Evolutionary conservation across 306 rosid species (phyloP).

Genomic region (Vicia faba): DNA sequence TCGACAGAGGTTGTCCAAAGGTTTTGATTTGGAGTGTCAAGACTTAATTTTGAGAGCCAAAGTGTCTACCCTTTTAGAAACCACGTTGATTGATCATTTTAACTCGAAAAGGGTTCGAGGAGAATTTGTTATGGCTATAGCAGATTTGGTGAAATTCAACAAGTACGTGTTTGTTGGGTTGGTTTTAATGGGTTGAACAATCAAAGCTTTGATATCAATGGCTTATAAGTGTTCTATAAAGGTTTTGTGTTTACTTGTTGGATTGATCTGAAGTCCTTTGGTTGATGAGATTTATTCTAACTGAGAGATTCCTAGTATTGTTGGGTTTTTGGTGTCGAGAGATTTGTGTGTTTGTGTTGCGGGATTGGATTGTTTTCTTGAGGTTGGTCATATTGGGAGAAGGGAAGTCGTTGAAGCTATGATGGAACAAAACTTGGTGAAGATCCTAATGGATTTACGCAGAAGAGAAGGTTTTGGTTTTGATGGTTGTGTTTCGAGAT

Average conservation of each 20-base stretch:
- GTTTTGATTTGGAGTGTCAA: slow-evolving; percentile 54
- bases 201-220: slow-evolving; percentile 44
- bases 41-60: slow-evolving; percentile 46
- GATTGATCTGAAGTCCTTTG: slow-evolving; percentile 50
- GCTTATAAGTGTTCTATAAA: slow-evolving; percentile 43
- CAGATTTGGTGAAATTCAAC: slow-evolving; percentile 58
- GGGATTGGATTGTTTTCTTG: slow-evolving; percentile 55
- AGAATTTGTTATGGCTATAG: slow-evolving; percentile 48
- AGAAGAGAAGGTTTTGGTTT: slow-evolving; percentile 25
- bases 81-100: slow-evolving; percentile 34
- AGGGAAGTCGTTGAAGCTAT: slow-evolving; percentile 60
- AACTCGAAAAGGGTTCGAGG: slow-evolving; percentile 47
- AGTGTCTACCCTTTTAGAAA: slow-evolving; percentile 48
- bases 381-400: slow-evolving; percentile 55
- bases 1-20: slow-evolving; percentile 43
- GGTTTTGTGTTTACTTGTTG: slow-evolving; percentile 50
- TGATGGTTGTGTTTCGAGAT: slow-evolving; percentile 54
- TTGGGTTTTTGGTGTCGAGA: slow-evolving; percentile 34
- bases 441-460: slow-evolving; percentile 58
- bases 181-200: slow-evolving; percentile 67
- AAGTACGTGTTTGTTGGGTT: slow-evolving; percentile 72
- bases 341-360: slow-evolving; percentile 41
- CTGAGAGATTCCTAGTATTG: slow-evolving; percentile 46
- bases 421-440: slow-evolving; percentile 47
- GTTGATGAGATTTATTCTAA: slow-evolving; percentile 54